phyloP scores from a whole-genome alignment of 176 grass and related monocot genomes.

The Saccharum officinarum region DNA sequence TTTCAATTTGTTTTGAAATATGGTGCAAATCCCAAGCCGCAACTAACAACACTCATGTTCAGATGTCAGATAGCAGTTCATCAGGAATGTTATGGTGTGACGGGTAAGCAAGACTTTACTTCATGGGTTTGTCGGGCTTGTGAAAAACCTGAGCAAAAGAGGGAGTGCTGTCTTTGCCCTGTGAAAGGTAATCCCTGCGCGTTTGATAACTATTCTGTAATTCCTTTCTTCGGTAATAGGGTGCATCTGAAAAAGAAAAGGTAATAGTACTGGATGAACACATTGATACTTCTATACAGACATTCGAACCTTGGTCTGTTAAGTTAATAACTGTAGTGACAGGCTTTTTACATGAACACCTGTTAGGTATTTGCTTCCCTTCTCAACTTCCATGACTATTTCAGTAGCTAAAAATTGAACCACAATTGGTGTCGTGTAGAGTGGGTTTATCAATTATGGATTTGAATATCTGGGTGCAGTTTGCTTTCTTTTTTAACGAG shows the following conservation, averaged over 20 bases:
- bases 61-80: conserved; percentile 99
- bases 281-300: background rate
- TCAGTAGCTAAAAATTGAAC: background rate
- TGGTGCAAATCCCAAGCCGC: conserved; percentile 8
- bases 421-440: background rate
- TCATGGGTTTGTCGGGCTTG: conserved; percentile 96
- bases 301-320: conserved; percentile 2
- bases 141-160: conserved; percentile 77
- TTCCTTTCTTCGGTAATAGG: background rate
- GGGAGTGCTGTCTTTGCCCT: conserved; percentile 96
- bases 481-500: conserved; percentile 13
- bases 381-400: background rate
- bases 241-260: background rate
- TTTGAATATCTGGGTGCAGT: background rate
- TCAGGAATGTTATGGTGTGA: conserved; percentile 98
- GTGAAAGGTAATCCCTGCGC: conserved; percentile 67
- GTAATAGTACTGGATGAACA: background rate
- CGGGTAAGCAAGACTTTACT: conserved; percentile 83
- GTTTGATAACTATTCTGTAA: conserved; percentile 28
- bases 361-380: conserved; percentile 13
- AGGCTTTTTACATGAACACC: background rate
- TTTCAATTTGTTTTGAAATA: conserved; percentile 18
- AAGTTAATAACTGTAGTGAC: conserved; percentile 1
- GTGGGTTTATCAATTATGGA: conserved; percentile 27
- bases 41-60: conserved; percentile 39